A percentile compares a stretch with the other conserved stretches of the same genome.
Evolutionary conservation across 768 basidiomycete species (phyloP).

Genomic region (Lactarius psammicola): DNA sequence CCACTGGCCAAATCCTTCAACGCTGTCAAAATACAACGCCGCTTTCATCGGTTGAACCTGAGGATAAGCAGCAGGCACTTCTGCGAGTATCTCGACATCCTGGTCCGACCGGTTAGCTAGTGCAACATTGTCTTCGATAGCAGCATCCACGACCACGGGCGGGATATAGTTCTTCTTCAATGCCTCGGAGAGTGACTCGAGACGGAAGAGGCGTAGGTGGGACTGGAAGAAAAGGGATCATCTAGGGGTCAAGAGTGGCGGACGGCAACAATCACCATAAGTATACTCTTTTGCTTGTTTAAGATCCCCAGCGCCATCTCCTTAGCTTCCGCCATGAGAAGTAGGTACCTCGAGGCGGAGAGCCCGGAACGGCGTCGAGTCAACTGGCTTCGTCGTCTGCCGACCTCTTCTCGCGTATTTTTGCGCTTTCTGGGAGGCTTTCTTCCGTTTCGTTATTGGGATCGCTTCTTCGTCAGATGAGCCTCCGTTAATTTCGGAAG

Average conservation of each 20-base stretch:
- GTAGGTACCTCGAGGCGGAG: conserved; percentile 34
- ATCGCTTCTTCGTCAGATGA: conserved; percentile 1
- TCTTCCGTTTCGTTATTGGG: conserved; percentile 9
- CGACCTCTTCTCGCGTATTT: conserved; percentile 31
- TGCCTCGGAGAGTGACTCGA: conserved; percentile 1
- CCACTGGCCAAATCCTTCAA: conserved; percentile 65
- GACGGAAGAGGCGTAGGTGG: conserved; percentile 14
- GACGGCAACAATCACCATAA: conserved; percentile 31
- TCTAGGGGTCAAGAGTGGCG: background rate
- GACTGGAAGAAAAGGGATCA: conserved; percentile 1
- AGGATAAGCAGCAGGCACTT: conserved; percentile 40
- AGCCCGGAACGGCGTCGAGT: conserved; percentile 35
- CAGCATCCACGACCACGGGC: background rate
- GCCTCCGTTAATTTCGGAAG: background rate
- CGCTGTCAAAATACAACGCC: conserved; percentile 57
- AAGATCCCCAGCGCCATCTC: conserved; percentile 29
- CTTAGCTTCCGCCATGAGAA: conserved; percentile 29
- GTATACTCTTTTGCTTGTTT: conserved; percentile 29
- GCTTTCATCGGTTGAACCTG: conserved; percentile 58
- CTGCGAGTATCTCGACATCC: conserved; percentile 4
- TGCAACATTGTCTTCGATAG: background rate
- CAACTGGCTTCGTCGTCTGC: conserved; percentile 24
- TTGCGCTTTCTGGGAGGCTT: conserved; percentile 35
- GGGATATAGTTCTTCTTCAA: conserved; percentile 20
- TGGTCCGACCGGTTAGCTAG: background rate